These are phyloP conservation scores for Excoecaria agallocha DNA, from an alignment of 345 rosid genomes.

Conservation along the genomic window DNA sequence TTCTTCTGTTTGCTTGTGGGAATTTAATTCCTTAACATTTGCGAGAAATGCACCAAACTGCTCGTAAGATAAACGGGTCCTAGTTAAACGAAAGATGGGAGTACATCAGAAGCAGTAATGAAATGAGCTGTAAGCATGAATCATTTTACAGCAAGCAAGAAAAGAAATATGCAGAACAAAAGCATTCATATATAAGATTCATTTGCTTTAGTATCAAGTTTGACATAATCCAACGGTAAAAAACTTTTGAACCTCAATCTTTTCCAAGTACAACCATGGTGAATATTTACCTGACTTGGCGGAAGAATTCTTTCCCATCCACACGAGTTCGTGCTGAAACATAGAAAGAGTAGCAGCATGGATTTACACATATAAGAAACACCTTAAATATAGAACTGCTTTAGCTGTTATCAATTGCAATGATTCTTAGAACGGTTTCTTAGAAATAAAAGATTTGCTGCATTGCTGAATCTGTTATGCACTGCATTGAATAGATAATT, in stretches of 20 bases:
- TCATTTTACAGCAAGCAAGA: not conserved
- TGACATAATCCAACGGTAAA: not conserved
- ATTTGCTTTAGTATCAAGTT: not conserved
- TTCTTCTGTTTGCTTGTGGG: conserved; percentile 87
- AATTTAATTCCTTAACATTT: conserved; percentile 89
- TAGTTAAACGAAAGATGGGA: conserved; percentile 24
- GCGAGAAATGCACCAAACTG: conserved; percentile 90
- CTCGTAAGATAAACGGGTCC: conserved; percentile 77
- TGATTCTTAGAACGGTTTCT: not conserved
- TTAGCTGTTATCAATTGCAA: not conserved
- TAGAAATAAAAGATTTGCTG: not conserved
- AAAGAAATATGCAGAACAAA: not conserved
- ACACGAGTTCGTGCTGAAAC: conserved; percentile 73
- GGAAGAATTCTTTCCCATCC: conserved; percentile 95
- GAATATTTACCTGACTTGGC: conserved; percentile 77
- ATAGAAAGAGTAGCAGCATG: not conserved
- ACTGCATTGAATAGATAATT: not conserved
- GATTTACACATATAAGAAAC: not conserved
- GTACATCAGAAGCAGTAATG: not conserved
- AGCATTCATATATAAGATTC: not conserved
- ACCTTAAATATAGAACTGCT: not conserved
- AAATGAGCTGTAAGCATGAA: not conserved
- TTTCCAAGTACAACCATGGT: not conserved
- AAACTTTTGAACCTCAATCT: not conserved
- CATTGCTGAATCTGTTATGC: not conserved